A percentile compares a stretch with the other conserved stretches of the same genome.
Conservation (phyloP, 768 basidiomycete species). For the Naganishia randhawae region DNA sequence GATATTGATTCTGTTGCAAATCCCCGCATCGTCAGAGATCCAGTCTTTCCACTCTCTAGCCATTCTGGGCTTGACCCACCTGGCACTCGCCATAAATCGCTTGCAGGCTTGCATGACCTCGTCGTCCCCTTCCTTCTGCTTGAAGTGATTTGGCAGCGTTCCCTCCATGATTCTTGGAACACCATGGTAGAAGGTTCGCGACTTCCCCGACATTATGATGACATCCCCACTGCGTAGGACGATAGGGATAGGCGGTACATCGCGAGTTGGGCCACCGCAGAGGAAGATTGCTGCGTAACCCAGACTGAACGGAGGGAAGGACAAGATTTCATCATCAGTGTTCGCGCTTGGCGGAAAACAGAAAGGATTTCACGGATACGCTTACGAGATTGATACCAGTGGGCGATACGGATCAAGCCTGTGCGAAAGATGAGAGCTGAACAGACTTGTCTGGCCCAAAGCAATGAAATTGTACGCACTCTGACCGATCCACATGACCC, state of each 20-base stretch:
- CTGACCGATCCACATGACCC: slow-evolving; percentile 96
- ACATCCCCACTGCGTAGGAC: slow-evolving; percentile 86
- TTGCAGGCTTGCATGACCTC: slow-evolving; percentile 34
- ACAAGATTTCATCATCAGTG: background rate
- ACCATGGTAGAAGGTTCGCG: slow-evolving; percentile 87
- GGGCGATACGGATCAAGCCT: slow-evolving; percentile 79
- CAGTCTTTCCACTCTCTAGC: slow-evolving; percentile 62
- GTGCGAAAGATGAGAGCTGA: background rate
- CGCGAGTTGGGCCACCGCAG: slow-evolving; percentile 76
- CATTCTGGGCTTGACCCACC: slow-evolving; percentile 50
- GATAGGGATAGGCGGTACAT: slow-evolving; percentile 71
- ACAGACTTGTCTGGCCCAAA: too few species aligned
- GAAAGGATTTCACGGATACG: slow-evolving; percentile 2
- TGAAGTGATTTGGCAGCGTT: slow-evolving; percentile 60
- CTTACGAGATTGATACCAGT: slow-evolving; percentile 88
- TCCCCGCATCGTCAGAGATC: slow-evolving; percentile 53
- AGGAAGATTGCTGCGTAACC: slow-evolving; percentile 87
- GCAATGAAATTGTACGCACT: slow-evolving; percentile 48
- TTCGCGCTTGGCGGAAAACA: background rate
- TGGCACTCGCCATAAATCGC: slow-evolving; percentile 38
- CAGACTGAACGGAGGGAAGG: slow-evolving; percentile 56
- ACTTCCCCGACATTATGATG: slow-evolving; percentile 85
- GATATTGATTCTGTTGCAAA: slow-evolving; percentile 65
- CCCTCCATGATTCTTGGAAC: slow-evolving; percentile 82
- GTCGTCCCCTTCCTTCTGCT: slow-evolving; percentile 41